Base-by-base conservation (phyloP, 176 grass and related monocot genomes). In the Microstegium vimineum region DNA sequence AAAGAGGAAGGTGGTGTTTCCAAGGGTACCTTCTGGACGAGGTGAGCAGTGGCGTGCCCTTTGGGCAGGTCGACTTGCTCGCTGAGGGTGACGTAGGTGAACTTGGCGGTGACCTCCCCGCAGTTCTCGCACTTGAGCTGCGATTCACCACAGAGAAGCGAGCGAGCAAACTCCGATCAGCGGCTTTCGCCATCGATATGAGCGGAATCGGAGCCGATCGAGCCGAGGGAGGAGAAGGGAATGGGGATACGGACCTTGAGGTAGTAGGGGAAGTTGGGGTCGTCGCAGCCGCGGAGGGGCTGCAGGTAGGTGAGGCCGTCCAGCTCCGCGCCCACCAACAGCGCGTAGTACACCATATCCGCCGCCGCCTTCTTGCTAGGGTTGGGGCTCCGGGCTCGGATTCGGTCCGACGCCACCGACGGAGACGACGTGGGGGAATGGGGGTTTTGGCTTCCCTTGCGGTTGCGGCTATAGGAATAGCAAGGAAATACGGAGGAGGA, bases 91-190 rank as follows among this genome's bases (percentile, higher is more conserved):
- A 94, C 70, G 78, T 83, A 92, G 67, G 90, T 87, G 34, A 82
- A 43, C 86, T 94, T 98, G 83, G 93, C 37, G 79, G 92, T 98
- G n/a, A 59, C 40, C 72, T 98, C 92, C 16, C 90, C 90, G 71
- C 90, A 98, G 84, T 87, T 93, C 84, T 94, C 95, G 79, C 95
- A 97, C 27, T 86, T 86, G 33, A 97, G 86, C 95, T 97, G 81
- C 66, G 47, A 89, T 77, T 40, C 33, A 75, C 10, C 59, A 18
- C 70, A 73, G 12, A 75, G 62, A 36, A 36, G 13, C 20, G n/a
- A 38, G 14, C 15, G 28, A 42, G 74, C 35, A 15, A 40, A 7
- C 3, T 26, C 20, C 23, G 11, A 23, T 86, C 33, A 86, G 76
- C 11, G 35, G 17, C 32, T 23, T 40, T 10, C 67, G 56, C 61